Base-by-base conservation (phyloP, 2,329 filamentous ascomycete species). In the Sporothrix mexicana region DNA sequence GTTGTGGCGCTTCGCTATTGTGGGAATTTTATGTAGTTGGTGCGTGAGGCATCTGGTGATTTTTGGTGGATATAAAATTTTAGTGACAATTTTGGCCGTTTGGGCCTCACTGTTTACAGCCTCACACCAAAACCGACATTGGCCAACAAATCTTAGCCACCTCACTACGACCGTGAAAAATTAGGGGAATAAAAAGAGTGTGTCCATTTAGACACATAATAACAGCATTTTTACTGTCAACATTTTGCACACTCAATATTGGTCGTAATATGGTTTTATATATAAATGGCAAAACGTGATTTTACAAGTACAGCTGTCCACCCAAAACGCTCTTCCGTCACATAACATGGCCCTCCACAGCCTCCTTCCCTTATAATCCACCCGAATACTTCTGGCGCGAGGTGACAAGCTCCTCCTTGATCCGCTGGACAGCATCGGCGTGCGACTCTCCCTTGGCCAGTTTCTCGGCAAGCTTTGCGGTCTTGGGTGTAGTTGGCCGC, bases 351-450 rank as follows among this genome's bases (percentile, higher is more conserved):
- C 8, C 15, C 66, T 59, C 51, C 23, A 36, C 13, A 3, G 51
- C 47, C 3, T 9, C 15, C 53, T 36, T 25, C 41, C 6, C 71
- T 61, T 77, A 76, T 73, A 75, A 77, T 20, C 80, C 80, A 49
- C 77, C 78, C 2, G 79, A 76, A 53, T 78, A 75, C 74, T 70
- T 73, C n/a, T 73, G 49, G 7, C 76, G 75, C 70, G 75, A 74
- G 3, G 47, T 59, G 20, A 61, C 61, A 43, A 77, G 47, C 20
- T 74, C 51, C 49, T 77, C 74, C 77, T 89, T 85, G 25, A 90
- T 84, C 79, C 88, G 87, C 74, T 88, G 84, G 7, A 86, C 82
- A 3, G 85, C 86, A 10, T 66, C 41, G 20, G 61, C 20, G 12
- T 66, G 23, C 4, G 1, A 12, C 41, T 53, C 66, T 51, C 71